Base-by-base conservation (phyloP, 352 stramenopile genomes). In the Phytophthora crassamura region DNA sequence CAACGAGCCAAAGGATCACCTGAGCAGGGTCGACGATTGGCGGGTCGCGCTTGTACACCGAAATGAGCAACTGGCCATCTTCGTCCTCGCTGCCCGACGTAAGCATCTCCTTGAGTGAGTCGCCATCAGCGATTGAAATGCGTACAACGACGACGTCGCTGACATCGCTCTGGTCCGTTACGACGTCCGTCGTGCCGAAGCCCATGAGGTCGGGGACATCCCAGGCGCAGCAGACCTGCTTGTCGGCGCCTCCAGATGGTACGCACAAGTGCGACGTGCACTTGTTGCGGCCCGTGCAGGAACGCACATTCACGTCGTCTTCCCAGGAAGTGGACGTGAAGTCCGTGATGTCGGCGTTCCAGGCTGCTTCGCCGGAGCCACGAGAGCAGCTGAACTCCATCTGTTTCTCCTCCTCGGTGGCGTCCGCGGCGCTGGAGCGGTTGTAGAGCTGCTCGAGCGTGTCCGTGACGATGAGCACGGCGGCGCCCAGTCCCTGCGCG, bases 141-240 rank as follows among this genome's bases (percentile, higher is more conserved):
- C 82, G 79, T n/a, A 94, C 77, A n/a, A 91, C 82, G 0, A 85
- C 67, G 49, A 94, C 84, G 32, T 72, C 55, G 22, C 67, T 78
- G 11, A 94, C 77, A 22, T 84, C 62, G 34, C 54, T 63, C 35
- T 72, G 69, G 39, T 78, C 69, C 7, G 63, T 57, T 16, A 87
- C 70, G 2, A 74, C 33, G 25, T 72, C 54, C 2, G 78, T 74
- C 16, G 43, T 64, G 22, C 71, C 59, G 50, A 90, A 91, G 41
- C 79, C 81, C 73, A 94, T 93, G 53, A 74, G 65, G 56, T 94
- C 84, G 6, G 84, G 79, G 11, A 93, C 74, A 59, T 93, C 84
- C 84, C 86, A 94, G n/a, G 69, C 74, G 36, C 86, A 94, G 64
- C 86, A 94, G 15, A 94, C 82, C 42, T 72, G 65, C 47, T 88